These are phyloP conservation scores for Phytopythium helicoides DNA, from an alignment of 352 stramenopile species.

Conservation along the genomic window DNA sequence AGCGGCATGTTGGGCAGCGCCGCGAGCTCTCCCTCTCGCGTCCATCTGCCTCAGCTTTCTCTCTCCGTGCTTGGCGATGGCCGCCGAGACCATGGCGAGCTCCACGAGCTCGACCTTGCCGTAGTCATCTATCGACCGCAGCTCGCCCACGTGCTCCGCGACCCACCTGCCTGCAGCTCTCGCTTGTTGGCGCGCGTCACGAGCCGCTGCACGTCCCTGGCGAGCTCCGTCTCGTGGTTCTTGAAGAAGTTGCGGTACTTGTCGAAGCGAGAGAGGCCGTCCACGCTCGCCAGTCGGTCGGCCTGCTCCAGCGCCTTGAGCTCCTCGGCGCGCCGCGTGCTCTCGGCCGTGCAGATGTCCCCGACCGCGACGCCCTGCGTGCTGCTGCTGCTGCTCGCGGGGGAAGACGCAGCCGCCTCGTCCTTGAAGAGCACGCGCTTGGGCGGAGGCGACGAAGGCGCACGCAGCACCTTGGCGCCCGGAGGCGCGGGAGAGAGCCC, in stretches of 20 bases:
- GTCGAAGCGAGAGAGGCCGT: constrained; percentile 20
- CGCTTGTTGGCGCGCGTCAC: constrained; percentile 28
- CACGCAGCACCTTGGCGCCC: neutral
- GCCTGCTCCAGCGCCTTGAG: constrained; percentile 13
- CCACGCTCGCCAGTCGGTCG: constrained; percentile 10
- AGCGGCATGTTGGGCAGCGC: constrained; percentile 33
- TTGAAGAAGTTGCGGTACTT: constrained; percentile 55
- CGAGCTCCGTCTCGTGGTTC: constrained; percentile 43
- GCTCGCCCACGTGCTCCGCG: constrained; percentile 19
- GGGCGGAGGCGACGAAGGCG: neutral
- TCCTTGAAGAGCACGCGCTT: constrained; percentile 5
- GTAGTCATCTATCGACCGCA: constrained; percentile 16
- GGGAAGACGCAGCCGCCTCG: too few species aligned
- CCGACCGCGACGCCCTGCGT: constrained; percentile 7
- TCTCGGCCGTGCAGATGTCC: constrained; percentile 24
- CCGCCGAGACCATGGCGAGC: constrained; percentile 39
- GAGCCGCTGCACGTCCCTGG: constrained; percentile 29
- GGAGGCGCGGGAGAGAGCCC: neutral
- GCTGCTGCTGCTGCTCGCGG: too few species aligned
- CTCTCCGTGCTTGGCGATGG: constrained; percentile 32
- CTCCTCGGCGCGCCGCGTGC: constrained; percentile 24
- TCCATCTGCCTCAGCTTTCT: constrained; percentile 21
- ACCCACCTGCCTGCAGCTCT: constrained; percentile 32
- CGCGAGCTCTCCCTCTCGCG: constrained; percentile 25
- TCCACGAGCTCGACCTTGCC: constrained; percentile 39